phyloP scores from a whole-genome alignment of 495 filamentous ascomycete species.

The Penicillium soppii region DNA sequence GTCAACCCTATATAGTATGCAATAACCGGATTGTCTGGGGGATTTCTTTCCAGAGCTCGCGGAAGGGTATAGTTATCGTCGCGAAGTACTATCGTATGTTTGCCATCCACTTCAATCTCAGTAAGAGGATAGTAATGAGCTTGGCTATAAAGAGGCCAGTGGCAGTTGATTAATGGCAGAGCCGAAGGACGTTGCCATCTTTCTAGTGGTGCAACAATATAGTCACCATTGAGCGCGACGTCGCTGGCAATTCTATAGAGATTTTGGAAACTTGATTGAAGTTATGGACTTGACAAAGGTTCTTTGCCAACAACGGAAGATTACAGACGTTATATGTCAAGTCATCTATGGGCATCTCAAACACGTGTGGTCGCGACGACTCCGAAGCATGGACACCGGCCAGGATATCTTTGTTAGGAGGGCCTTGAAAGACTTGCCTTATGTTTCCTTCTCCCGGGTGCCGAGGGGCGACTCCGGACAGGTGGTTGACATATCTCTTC shows the following conservation, averaged over 20 bases:
- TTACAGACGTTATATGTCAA: neutral
- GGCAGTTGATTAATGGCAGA: neutral
- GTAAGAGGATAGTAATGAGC: neutral
- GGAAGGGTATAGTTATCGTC: neutral
- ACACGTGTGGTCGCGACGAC: neutral
- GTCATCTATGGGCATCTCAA: neutral
- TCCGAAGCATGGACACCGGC: neutral
- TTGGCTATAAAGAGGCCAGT: neutral
- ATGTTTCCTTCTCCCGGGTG: no score
- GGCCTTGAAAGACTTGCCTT: neutral
- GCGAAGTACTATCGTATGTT: neutral
- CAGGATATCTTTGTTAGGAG: neutral
- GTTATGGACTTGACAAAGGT: neutral
- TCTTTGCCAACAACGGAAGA: neutral
- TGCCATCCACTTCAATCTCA: neutral
- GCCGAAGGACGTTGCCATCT: neutral
- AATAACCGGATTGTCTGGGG: neutral
- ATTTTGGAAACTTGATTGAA: neutral
- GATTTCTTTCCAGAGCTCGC: no score
- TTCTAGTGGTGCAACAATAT: neutral
- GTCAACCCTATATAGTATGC: neutral
- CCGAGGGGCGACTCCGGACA: no score
- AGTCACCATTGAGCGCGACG: neutral
- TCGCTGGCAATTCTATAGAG: no score
- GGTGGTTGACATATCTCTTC: no score